Evolutionary conservation across 805 yeast genomes (phyloP), one percentile per base, ranked within the genome.

Genomic region (Tetrapisispora arboricola): DNA sequence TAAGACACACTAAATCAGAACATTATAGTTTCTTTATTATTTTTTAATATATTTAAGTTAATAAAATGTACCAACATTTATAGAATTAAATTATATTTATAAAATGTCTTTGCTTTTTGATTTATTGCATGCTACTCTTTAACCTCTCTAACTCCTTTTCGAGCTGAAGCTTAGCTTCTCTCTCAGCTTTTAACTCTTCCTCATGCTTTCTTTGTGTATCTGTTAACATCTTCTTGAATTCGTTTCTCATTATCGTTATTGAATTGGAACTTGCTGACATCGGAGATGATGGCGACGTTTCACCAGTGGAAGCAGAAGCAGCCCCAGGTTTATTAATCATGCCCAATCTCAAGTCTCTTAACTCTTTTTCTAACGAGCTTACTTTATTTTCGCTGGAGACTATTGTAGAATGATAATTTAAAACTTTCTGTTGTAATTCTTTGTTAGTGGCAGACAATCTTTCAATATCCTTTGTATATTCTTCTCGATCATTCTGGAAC

Each of bases 141-240:
- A 42, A 29, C 21, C 26, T 30, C 48, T 65, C 66, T 20, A 73
- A 47, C 38, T 71, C 55, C 26, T 63, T 57, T 36, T 67, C 66
- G 27, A 78, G 55, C 44, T 72, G 65, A 30, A 66, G 58, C 47
- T 78, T 66, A 46, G 69, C 68, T n/a, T 67, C 59, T 32, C 75
- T 67, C 57, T 80, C 85, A 47, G 70, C 69, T 28, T 67, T 65
- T 34, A 82, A 57, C 46, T 80, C 83, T 10, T 63, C 52, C 48
- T 79, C 84, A 50, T 78, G 76, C 42, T 69, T 75, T 35, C 70
- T 73, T 46, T 78, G 84, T 43, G 80, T 73, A 30, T 76, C 78
- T 18, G 69, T 63, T 4, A 81, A 76, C 38, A 80, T 63, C 49
- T 75, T 78, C 58, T 75, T 80, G 63, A 81, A 82, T 57, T 82